phyloP scores from a whole-genome alignment of 176 grass and related monocot species.

The Oropetium thomaeum region DNA sequence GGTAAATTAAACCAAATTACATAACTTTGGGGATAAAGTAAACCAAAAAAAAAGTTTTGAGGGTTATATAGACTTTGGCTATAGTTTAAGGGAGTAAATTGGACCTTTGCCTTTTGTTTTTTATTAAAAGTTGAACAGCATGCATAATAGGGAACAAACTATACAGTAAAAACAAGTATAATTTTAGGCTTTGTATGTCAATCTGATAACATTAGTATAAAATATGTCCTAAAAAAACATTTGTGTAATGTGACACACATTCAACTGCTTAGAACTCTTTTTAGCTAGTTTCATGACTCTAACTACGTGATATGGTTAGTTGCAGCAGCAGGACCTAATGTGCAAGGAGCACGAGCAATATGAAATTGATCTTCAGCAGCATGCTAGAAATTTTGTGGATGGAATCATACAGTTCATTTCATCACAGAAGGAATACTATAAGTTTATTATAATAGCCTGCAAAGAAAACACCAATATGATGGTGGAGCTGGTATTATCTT shows the following conservation, averaged over 20 bases:
- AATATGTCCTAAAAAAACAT: too few relatives aligned
- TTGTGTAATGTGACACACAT: not conserved
- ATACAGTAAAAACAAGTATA: not conserved
- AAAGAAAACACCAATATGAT: not conserved
- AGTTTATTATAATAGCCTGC: slow-evolving; percentile 6
- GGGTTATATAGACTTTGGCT: too few relatives aligned
- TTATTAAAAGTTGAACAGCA: not conserved
- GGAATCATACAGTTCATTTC: not conserved
- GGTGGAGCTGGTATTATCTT: not conserved
- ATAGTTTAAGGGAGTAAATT: too few relatives aligned
- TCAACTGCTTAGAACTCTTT: not conserved
- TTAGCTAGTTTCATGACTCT: not conserved
- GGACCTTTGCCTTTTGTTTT: too few relatives aligned
- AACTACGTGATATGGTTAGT: not conserved
- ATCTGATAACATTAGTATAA: not conserved
- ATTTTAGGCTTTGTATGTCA: not conserved
- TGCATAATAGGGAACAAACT: not conserved
- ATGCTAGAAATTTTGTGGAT: not conserved
- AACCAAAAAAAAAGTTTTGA: too few relatives aligned
- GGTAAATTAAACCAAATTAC: too few relatives aligned
- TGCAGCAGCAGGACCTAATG: not conserved
- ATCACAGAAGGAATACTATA: slow-evolving; percentile 9
- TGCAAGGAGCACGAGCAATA: not conserved
- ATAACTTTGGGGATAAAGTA: too few relatives aligned
- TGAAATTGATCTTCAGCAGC: not conserved